Conservation (phyloP, 768 basidiomycete genomes). For the Coprinopsis strossmayeri region DNA sequence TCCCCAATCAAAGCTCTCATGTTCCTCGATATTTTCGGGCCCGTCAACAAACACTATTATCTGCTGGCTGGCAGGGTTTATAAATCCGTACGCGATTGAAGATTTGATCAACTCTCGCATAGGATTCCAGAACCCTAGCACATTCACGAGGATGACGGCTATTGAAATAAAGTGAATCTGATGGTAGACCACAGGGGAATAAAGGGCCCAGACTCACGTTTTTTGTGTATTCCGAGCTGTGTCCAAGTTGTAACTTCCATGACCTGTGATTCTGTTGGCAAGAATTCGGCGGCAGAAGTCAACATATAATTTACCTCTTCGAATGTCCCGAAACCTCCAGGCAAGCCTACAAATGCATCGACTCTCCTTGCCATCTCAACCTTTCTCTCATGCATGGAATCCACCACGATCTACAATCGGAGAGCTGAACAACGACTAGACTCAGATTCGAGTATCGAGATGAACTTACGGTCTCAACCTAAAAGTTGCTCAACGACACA, state of each 20-base stretch:
- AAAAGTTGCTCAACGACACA: not conserved
- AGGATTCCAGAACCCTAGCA: constrained; percentile 76
- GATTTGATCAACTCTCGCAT: constrained; percentile 68
- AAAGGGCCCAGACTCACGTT: constrained; percentile 45
- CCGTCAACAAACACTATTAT: constrained; percentile 76
- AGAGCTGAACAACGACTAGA: not conserved
- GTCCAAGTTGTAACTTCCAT: constrained; percentile 94
- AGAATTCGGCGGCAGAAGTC: constrained; percentile 1
- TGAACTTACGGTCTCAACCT: constrained; percentile 27
- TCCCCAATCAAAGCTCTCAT: constrained; percentile 75
- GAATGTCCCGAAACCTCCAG: constrained; percentile 92
- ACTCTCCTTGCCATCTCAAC: constrained; percentile 82
- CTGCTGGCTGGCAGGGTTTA: constrained; percentile 49
- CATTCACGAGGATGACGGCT: constrained; percentile 88
- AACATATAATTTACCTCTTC: constrained; percentile 62
- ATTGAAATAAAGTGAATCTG: too few relatives aligned
- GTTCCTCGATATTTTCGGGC: constrained; percentile 43
- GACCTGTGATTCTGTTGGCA: constrained; percentile 28
- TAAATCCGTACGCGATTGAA: constrained; percentile 69
- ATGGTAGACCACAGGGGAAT: too few relatives aligned
- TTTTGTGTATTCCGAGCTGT: constrained; percentile 80
- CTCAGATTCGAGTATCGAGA: not conserved
- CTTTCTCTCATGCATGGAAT: constrained; percentile 87
- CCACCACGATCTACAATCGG: constrained; percentile 51
- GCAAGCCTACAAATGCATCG: constrained; percentile 79